Base-by-base conservation (phyloP, 2,329 filamentous ascomycete genomes). In the Penicillium palitans region DNA sequence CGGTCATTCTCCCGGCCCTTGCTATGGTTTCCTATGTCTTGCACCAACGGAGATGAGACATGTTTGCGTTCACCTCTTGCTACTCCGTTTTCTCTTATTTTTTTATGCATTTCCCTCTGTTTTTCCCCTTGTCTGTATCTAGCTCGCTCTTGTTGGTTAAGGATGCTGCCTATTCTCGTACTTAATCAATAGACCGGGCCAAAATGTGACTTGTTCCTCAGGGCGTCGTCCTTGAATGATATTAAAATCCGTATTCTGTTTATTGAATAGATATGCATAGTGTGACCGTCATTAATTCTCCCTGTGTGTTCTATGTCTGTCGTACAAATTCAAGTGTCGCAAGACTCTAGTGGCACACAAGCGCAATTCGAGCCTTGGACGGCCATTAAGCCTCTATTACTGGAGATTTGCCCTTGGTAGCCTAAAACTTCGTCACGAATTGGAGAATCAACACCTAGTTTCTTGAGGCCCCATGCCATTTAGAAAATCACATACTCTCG, bases 21-120 rank as follows among this genome's bases (percentile, higher is more conserved):
- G 68, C 66, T 68, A 73, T 72, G 72, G 65, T 74, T 75, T 74
- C 67, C 66, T 72, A 71, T 74, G 66, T 72, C 68, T 62, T 69
- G 62, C 68, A 70, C 66, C 66, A 68, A 71, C 66, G 71, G 71
- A 72, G 72, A 73, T 72, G 71, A 68, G 70, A 72, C 66, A 72
- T 70, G 70, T 67, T 71, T 70, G 69, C 70, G 61, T 68, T 73
- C 64, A 50, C 37, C 53, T 67, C 61, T 69, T 73, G 68, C 71
- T 70, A 61, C 70, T 68, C 69, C 70, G 68, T 69, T 72, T 68
- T 70, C 65, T 64, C 66, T 55, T 62, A 50, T 48, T 59, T 64
- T 66, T 64, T 68, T 64, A 67, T 66, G 67, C 65, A 64, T 68
- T 67, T 68, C 68, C 65, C 63, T 65, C 61, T 60, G 61, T 65